A percentile compares a stretch with the other conserved stretches of the same genome.
Conservation (phyloP, 495 filamentous ascomycete genomes). For the Penicillium daleae region DNA sequence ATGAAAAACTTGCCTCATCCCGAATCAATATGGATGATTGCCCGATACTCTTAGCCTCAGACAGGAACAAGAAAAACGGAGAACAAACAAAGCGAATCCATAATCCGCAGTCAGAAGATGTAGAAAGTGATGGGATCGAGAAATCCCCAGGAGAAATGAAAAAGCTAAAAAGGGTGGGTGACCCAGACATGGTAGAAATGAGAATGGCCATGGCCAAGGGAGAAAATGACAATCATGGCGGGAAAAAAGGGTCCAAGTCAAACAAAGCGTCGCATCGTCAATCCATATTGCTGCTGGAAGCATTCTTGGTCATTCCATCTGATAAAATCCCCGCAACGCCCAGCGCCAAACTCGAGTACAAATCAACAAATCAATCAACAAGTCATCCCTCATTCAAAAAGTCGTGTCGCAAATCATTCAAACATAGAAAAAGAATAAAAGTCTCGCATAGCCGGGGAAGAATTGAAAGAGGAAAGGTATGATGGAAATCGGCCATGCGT, state of each 20-base stretch:
- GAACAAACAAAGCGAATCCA: conserved; percentile 10
- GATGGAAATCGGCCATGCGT: background rate
- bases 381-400: conserved; percentile 23
- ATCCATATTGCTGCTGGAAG: conserved; percentile 7
- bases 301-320: conserved; percentile 8
- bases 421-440: conserved; percentile 12
- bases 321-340: conserved; percentile 25
- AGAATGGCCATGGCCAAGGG: background rate
- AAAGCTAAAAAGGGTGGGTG: conserved; percentile 12
- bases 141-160: conserved; percentile 12
- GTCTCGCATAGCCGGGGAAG: background rate
- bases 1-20: background rate
- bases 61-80: background rate
- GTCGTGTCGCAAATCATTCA: conserved; percentile 28
- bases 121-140: background rate
- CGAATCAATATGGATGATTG: conserved; percentile 3
- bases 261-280: conserved; percentile 16
- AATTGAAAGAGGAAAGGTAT: background rate
- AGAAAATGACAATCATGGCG: background rate
- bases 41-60: conserved; percentile 1
- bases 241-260: background rate
- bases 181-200: background rate
- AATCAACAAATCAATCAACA: conserved; percentile 9
- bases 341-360: conserved; percentile 21
- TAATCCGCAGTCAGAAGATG: background rate